Evolutionary conservation across 805 yeast genomes (phyloP), one percentile per base, ranked within the genome.

Genomic region (Isabelozyma pseudorhagii): DNA sequence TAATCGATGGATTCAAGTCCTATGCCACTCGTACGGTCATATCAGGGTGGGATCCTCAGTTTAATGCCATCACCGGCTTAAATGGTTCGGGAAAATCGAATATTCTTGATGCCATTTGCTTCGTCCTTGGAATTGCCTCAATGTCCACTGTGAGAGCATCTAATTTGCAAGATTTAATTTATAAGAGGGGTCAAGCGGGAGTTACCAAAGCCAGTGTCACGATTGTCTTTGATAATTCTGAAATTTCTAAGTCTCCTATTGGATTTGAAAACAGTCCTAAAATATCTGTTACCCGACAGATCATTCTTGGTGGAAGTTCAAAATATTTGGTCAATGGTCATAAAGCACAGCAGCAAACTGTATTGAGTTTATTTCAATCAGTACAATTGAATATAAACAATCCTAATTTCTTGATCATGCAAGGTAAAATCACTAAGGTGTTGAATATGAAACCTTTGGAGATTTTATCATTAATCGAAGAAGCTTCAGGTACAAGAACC

Each of bases 41-140:
- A 31, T 81, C 96, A 1, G 88, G 85, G 27, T 96, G 99, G 99
- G 99, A 94, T 68, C 80, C 89, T 1, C 96, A 88, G 69, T 96
- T 94, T 71, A 94, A 96, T 70, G 97, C 98, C 59, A 93, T 94
- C 64, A 96, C 99, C 0, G 99, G 99, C 7, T 77, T 94, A 45
- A 94, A 94, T 65, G 99, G 99, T 8, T 90, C 97, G 0, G 99
- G 99, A 5, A 94, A 94, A 63, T 93, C 98, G 18, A 94, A 94
- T 66, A 92, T 94, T 50, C 75, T 94, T 42, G 99, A 94, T 68
- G 96, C 99, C 49, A 93, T 94, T 50, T 94, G 99, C 69, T 94
- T 94, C 68, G 99, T 96, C n/a, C 76, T 94, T 34, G 99, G 99
- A 48, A 92, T 94, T 52, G 85, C 97, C 1, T 83, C 96, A 10